These are phyloP conservation scores for Aspergillus nidulans DNA, from an alignment of 495 filamentous ascomycete genomes.

Conservation along the genomic window DNA sequence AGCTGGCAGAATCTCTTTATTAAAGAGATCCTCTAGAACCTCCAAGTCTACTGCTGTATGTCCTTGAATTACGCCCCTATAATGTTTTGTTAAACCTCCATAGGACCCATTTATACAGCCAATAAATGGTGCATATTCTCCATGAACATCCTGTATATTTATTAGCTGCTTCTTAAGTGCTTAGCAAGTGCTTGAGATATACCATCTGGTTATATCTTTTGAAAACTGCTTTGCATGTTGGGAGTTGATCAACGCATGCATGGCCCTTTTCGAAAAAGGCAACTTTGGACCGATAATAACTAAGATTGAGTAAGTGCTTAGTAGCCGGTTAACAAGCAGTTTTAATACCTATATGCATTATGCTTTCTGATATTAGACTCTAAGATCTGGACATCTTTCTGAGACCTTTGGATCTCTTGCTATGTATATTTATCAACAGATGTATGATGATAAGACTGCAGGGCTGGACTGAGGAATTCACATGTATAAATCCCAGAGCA, in stretches of 20 bases:
- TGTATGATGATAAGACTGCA: constrained; percentile 2
- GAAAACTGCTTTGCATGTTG: neutral
- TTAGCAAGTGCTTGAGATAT: neutral
- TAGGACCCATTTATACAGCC: constrained; percentile 1
- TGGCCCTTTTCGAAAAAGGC: too few relatives aligned
- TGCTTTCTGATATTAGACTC: constrained; percentile 2
- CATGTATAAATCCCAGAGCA: constrained; percentile 7
- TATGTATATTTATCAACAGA: constrained; percentile 6
- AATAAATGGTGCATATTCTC: neutral
- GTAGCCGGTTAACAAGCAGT: neutral
- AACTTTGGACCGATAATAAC: constrained; percentile 7
- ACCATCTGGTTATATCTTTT: neutral
- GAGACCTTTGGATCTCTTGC: neutral
- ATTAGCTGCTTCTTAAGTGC: too few relatives aligned
- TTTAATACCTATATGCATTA: constrained; percentile 11
- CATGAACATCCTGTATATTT: neutral
- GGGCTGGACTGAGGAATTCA: constrained; percentile 2
- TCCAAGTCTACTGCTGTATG: too few relatives aligned
- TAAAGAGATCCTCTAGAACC: too few relatives aligned
- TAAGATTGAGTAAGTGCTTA: constrained; percentile 1
- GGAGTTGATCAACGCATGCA: constrained; percentile 2
- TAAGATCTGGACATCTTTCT: neutral
- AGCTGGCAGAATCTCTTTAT: too few relatives aligned
- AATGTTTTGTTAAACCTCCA: too few relatives aligned
- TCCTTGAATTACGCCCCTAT: too few relatives aligned